Conservation (phyloP, 2,329 filamentous ascomycete genomes). For the Arthroderma uncinatum region DNA sequence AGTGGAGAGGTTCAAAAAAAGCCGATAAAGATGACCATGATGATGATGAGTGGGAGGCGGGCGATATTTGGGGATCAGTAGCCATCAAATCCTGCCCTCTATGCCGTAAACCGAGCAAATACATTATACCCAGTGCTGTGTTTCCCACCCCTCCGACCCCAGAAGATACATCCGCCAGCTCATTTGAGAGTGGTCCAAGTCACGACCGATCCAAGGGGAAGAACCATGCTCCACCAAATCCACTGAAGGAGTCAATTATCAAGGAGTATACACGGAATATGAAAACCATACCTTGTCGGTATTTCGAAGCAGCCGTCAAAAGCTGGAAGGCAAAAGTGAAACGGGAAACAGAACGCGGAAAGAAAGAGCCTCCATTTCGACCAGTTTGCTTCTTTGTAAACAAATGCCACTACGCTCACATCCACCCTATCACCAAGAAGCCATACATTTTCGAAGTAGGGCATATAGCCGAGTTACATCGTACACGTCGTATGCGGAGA, state of each 20-base stretch:
- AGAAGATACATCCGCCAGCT: not conserved
- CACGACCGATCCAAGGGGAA: not conserved
- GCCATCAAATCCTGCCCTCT: slow-evolving; percentile 20
- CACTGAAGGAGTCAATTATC: slow-evolving; percentile 19
- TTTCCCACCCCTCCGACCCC: slow-evolving; percentile 17
- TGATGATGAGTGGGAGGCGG: slow-evolving; percentile 9
- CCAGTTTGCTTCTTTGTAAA: slow-evolving; percentile 22
- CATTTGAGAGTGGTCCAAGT: not conserved
- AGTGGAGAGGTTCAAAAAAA: slow-evolving; percentile 20
- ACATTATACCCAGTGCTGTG: slow-evolving; percentile 21
- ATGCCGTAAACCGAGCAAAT: slow-evolving; percentile 21
- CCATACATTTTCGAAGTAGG: slow-evolving; percentile 12
- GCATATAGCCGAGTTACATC: not conserved
- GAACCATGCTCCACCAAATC: slow-evolving; percentile 8
- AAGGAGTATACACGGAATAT: slow-evolving; percentile 19
- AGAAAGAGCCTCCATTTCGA: slow-evolving; percentile 9
- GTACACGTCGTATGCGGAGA: not conserved
- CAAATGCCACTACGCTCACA: slow-evolving; percentile 22
- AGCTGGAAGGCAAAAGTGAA: slow-evolving; percentile 7
- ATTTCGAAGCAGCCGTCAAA: slow-evolving; percentile 15
- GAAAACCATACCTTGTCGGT: slow-evolving; percentile 20
- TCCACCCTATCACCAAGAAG: slow-evolving; percentile 11
- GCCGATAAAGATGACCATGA: slow-evolving; percentile 13
- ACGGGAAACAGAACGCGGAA: not conserved
- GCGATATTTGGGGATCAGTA: not conserved